These are phyloP conservation scores for Phytophthora macrochlamydospora DNA, from an alignment of 352 stramenopile genomes.

Conservation along the genomic window DNA sequence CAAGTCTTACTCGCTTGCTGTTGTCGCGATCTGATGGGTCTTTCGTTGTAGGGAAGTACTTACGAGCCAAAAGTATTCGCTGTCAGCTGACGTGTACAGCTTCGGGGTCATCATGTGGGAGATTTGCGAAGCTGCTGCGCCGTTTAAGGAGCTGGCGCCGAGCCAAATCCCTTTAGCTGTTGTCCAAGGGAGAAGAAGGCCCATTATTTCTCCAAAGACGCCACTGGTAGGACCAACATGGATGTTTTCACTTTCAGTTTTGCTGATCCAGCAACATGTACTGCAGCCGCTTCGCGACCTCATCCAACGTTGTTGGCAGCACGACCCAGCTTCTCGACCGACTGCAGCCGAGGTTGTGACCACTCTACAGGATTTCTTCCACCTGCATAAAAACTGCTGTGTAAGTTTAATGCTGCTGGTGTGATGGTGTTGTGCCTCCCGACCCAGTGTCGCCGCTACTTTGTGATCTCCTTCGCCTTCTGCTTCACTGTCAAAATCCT, in stretches of 20 bases:
- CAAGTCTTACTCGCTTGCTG: neutral
- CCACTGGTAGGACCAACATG: constrained; percentile 41
- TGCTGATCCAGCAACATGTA: neutral
- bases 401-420: no score
- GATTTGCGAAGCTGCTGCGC: constrained; percentile 67
- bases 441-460: neutral
- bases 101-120: constrained; percentile 85
- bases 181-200: constrained; percentile 66
- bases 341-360: constrained; percentile 45
- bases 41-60: constrained; percentile 62
- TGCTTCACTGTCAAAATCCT: no score
- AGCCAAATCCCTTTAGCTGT: constrained; percentile 67
- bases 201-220: constrained; percentile 61
- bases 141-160: constrained; percentile 63
- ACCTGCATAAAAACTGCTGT: neutral
- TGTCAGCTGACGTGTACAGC: constrained; percentile 82
- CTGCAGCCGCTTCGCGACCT: constrained; percentile 62
- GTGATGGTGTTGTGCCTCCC: no score
- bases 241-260: neutral
- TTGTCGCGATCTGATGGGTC: neutral
- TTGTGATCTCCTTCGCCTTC: no score
- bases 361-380: constrained; percentile 61
- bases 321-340: constrained; percentile 54
- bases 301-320: constrained; percentile 70
- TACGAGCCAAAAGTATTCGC: constrained; percentile 62